A percentile compares a stretch with the other conserved stretches of the same genome.
phyloP scores from a whole-genome alignment of 176 grass and related monocot species.

The Microstegium vimineum region DNA sequence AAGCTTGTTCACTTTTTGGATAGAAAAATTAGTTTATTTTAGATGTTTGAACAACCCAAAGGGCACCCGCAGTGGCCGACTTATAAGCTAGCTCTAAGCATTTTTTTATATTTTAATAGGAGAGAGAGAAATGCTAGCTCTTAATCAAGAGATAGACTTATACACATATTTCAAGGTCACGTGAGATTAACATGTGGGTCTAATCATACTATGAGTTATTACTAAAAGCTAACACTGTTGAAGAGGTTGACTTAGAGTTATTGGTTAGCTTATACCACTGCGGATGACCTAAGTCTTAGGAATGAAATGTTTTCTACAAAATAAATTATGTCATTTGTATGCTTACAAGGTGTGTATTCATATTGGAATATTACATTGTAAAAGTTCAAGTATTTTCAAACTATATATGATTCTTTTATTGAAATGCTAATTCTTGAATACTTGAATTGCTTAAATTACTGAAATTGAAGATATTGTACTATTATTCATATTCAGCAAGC shows the following conservation, averaged over 20 bases:
- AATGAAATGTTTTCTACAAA: neutral
- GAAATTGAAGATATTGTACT: neutral
- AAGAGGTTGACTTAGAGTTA: no score
- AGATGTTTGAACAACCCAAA: neutral
- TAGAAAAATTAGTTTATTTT: neutral
- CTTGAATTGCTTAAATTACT: neutral
- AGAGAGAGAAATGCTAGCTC: no score
- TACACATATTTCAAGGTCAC: no score
- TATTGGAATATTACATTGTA: neutral
- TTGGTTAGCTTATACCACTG: no score
- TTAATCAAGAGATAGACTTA: no score
- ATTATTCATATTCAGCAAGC: neutral
- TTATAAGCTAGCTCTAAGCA: no score
- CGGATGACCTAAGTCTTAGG: neutral
- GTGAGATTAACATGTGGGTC: no score
- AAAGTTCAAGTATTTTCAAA: neutral
- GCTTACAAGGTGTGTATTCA: neutral
- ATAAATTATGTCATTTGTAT: neutral
- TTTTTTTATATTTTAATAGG: no score
- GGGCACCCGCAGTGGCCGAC: no score
- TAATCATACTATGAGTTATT: no score
- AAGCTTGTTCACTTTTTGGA: neutral
- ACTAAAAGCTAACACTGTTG: no score
- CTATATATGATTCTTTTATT: neutral
- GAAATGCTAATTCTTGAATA: neutral